Percentiles rank a stretch among this genome's conserved stretches.
phyloP scores from a whole-genome alignment of 2,329 filamentous ascomycete species.

The Pseudogymnoascus sp. region DNA sequence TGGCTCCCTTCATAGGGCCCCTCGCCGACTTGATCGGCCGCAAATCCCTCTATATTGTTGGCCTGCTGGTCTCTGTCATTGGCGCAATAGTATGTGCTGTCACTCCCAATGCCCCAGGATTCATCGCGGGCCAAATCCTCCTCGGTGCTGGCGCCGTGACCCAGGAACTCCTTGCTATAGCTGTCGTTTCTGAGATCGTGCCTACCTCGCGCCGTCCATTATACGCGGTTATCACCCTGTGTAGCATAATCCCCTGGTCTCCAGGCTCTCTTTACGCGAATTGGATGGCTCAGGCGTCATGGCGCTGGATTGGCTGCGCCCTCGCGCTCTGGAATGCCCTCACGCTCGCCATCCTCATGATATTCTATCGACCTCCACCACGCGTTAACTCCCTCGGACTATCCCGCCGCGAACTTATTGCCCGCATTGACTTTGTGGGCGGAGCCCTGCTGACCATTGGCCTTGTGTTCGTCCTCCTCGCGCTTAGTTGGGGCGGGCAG shows the following conservation, averaged over 20 bases:
- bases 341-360: conserved; percentile 34
- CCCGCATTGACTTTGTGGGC: conserved; percentile 43
- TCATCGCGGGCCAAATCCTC: conserved; percentile 13
- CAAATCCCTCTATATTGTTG: conserved; percentile 14
- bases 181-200: conserved; percentile 12
- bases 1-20: conserved; percentile 20
- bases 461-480: conserved; percentile 40
- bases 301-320: conserved; percentile 36
- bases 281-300: conserved; percentile 32
- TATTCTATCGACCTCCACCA: conserved; percentile 40
- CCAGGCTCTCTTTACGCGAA: conserved; percentile 12
- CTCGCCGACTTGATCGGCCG: conserved; percentile 19
- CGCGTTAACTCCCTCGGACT: conserved; percentile 34
- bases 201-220: conserved; percentile 10
- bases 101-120: conserved; percentile 13
- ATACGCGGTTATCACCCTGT: conserved; percentile 7
- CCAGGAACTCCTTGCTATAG: conserved; percentile 10
- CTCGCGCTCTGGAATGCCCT: conserved; percentile 36
- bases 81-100: conserved; percentile 16
- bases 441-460: conserved; percentile 41
- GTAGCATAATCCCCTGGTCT: conserved; percentile 9
- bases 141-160: conserved; percentile 11
- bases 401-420: conserved; percentile 33
- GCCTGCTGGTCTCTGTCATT: conserved; percentile 14
- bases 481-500: conserved; percentile 40